A percentile compares a stretch with the other conserved stretches of the same genome.
phyloP scores from a whole-genome alignment of 495 filamentous ascomycete genomes.

The Aspergillus mulundensis region DNA sequence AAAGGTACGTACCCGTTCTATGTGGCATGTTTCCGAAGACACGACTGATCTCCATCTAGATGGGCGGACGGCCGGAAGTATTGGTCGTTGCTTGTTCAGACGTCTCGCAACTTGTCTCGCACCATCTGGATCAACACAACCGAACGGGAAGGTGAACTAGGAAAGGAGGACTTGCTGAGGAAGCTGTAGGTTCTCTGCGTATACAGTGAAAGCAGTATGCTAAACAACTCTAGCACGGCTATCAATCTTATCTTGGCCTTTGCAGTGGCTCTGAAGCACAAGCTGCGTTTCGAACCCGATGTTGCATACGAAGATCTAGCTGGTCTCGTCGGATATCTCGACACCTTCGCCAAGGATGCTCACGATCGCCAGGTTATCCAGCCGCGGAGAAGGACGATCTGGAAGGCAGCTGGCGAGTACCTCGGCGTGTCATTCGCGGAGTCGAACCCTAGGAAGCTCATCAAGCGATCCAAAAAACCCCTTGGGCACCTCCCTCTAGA shows the following conservation, averaged over 20 bases:
- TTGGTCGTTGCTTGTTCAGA: constrained; percentile 70
- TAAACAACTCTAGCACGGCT: constrained; percentile 48
- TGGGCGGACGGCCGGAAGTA: constrained; percentile 71
- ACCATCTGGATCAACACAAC: constrained; percentile 72
- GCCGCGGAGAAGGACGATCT: constrained; percentile 43
- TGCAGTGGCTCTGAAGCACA: constrained; percentile 73
- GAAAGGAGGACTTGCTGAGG: constrained; percentile 65
- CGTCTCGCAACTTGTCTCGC: constrained; percentile 69
- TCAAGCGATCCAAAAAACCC: constrained; percentile 60
- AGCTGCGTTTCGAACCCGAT: constrained; percentile 84
- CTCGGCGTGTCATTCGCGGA: constrained; percentile 66
- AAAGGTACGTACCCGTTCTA: constrained; percentile 45
- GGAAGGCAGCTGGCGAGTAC: constrained; percentile 64
- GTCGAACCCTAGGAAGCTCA: constrained; percentile 67
- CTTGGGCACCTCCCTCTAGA: constrained; percentile 77
- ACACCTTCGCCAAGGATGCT: constrained; percentile 64
- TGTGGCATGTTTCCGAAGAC: not conserved
- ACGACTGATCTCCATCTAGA: constrained; percentile 22
- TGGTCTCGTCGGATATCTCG: constrained; percentile 39
- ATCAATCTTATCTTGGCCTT: constrained; percentile 81
- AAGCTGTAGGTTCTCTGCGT: constrained; percentile 50
- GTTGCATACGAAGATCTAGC: constrained; percentile 64
- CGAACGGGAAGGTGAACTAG: constrained; percentile 59
- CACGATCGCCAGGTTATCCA: constrained; percentile 46
- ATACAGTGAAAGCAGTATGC: constrained; percentile 3